These are phyloP conservation scores for Fusarium musae DNA, from an alignment of 2,329 filamentous ascomycete species.

Conservation along the genomic window DNA sequence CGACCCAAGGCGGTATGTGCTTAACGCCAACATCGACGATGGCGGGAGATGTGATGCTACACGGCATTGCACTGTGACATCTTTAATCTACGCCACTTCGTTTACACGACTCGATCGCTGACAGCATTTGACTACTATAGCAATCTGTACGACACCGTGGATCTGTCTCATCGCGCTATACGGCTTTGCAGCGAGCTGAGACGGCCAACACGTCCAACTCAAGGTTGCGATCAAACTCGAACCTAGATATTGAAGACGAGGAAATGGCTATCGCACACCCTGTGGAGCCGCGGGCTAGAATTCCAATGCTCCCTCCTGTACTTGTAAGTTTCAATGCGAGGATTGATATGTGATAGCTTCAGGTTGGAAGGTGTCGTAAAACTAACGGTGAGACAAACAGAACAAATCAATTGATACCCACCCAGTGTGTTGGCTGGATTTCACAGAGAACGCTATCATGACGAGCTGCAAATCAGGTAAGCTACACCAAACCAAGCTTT, in stretches of 20 bases:
- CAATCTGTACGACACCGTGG: slow-evolving; percentile 56
- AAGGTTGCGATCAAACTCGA: slow-evolving; percentile 77
- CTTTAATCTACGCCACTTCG: background rate
- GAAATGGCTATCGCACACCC: slow-evolving; percentile 75
- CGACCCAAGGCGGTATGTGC: slow-evolving; percentile 82
- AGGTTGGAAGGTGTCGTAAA: slow-evolving; percentile 2
- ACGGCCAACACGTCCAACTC: slow-evolving; percentile 68
- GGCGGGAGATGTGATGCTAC: background rate
- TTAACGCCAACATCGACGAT: background rate
- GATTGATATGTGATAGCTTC: background rate
- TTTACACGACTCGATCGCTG: slow-evolving; percentile 17
- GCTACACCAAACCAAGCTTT: slow-evolving; percentile 47
- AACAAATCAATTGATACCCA: slow-evolving; percentile 88
- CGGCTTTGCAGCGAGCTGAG: slow-evolving; percentile 65
- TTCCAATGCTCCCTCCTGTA: slow-evolving; percentile 89
- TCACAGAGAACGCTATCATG: slow-evolving; percentile 91
- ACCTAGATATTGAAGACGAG: slow-evolving; percentile 65
- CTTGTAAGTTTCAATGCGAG: slow-evolving; percentile 68
- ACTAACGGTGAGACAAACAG: slow-evolving; percentile 52
- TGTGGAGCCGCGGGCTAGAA: slow-evolving; percentile 85
- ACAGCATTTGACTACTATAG: slow-evolving; percentile 22
- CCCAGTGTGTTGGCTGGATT: slow-evolving; percentile 90
- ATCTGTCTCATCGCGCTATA: slow-evolving; percentile 63
- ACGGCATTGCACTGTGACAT: background rate
- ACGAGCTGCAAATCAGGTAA: slow-evolving; percentile 91